Evolutionary conservation across 257 asterid species (phyloP).

Genomic region (Solanum lycopersicoides): DNA sequence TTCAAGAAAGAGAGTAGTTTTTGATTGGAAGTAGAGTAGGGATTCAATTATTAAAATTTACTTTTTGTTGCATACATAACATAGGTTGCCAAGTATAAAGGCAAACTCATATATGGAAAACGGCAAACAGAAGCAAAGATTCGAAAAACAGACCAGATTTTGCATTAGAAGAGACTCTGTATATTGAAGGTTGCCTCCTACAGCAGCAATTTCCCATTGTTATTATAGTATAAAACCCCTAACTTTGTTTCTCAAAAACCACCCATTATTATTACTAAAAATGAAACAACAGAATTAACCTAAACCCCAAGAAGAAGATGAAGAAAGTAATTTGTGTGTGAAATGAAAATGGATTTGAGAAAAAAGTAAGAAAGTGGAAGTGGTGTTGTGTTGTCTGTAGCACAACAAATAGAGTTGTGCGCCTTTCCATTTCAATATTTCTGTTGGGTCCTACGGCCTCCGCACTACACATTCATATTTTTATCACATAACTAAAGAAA

Average conservation of each 20-base stretch:
- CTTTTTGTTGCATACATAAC: background rate
- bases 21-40: background rate
- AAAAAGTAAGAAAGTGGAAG: slow-evolving; percentile 9
- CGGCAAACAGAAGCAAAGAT: background rate
- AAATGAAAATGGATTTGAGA: slow-evolving; percentile 1
- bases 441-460: background rate
- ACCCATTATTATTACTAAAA: slow-evolving; percentile 9
- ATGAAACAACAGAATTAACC: background rate
- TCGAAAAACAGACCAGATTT: slow-evolving; percentile 46
- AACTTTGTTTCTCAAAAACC: slow-evolving; percentile 3
- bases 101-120: background rate
- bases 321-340: background rate
- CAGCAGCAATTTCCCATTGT: slow-evolving; percentile 67
- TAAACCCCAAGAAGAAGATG: background rate
- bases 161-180: slow-evolving; percentile 51
- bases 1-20: background rate
- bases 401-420: slow-evolving; percentile 1
- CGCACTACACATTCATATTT: background rate
- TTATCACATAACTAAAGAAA: background rate
- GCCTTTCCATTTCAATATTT: slow-evolving; percentile 10
- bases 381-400: slow-evolving; percentile 1
- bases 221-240: slow-evolving; percentile 15
- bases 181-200: slow-evolving; percentile 32
- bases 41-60: background rate
- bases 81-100: background rate